phyloP scores from a whole-genome alignment of 345 rosid species.

The Ailanthus altissimus region DNA sequence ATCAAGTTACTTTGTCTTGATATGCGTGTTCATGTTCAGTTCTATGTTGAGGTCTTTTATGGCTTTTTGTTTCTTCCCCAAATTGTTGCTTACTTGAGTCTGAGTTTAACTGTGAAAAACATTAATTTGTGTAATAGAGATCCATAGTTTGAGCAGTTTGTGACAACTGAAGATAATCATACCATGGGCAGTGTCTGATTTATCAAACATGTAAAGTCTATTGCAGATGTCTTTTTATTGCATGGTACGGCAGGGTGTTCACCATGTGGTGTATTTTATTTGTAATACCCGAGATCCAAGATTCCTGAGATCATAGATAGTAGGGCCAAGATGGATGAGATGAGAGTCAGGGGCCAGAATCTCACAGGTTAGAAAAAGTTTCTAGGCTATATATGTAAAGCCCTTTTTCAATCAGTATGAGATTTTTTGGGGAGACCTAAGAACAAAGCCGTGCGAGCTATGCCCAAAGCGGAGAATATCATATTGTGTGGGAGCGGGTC shows the following conservation, averaged over 20 bases:
- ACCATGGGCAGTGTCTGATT: background rate
- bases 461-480: no score
- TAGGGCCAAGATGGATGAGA: no score
- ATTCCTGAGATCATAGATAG: no score
- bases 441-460: no score
- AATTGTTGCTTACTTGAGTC: background rate
- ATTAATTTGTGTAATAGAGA: background rate
- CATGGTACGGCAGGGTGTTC: background rate
- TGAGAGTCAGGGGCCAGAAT: no score
- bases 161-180: conserved; percentile 13
- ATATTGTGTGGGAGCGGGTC: no score
- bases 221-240: background rate
- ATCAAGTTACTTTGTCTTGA: background rate
- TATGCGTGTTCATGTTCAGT: background rate
- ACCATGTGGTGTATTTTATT: background rate
- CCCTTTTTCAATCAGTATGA: no score
- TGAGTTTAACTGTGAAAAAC: background rate
- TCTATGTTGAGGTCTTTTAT: conserved; percentile 1
- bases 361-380: no score
- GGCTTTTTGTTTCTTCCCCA: background rate
- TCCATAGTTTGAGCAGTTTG: background rate
- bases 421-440: no score
- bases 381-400: no score
- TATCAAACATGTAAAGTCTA: background rate
- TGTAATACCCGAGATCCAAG: no score